Evolutionary conservation across 805 yeast genomes (phyloP), one percentile per base, ranked within the genome.

Genomic region (Hanseniaspora singularis): DNA sequence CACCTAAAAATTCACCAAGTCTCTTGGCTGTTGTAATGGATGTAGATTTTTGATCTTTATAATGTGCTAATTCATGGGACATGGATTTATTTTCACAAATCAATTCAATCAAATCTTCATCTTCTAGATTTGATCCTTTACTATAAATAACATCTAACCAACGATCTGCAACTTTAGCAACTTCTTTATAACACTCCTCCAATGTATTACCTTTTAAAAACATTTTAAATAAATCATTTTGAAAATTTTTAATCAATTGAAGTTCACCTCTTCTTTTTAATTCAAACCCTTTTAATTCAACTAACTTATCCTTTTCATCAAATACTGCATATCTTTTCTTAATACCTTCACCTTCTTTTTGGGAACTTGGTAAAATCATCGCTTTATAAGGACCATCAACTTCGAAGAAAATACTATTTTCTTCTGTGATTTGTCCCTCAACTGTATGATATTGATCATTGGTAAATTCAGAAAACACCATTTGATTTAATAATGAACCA

Each of bases 351-450:
- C 95, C 97, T 69, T 94, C 97, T 60, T 92, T 98, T 53, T 86
- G 85, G 0, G 97, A 89, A 0, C 97, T 87, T 4, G 99, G 99
- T 43, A 92, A 70, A 49, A 92, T 76, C 98, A 92, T 92, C 0
- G 98, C 98, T 56, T 78, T 82, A 60, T 92, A 92, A 1, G 99
- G 99, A 10, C 99, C 99, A 67, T 92, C 99, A 16, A 94, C 96
- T 61, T 92, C 99, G 55, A 92, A 92, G 65, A 89, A 89, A 63
- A 92, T 92, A 14, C 96, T 82, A 62, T 92, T 92, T 57, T 92
- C 98, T 58, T 76, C 72, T 16, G 67, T 71, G 1, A 69, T 71
- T 0, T 84, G 78, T 58, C 89, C 95, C 1, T 74, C 76, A 40
- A 88, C 66, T 43, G 81, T 85, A 63, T 89, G 97, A 57, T 94